Base-by-base conservation (phyloP, 140 eudicot genomes). In the Flaveria floridana region DNA sequence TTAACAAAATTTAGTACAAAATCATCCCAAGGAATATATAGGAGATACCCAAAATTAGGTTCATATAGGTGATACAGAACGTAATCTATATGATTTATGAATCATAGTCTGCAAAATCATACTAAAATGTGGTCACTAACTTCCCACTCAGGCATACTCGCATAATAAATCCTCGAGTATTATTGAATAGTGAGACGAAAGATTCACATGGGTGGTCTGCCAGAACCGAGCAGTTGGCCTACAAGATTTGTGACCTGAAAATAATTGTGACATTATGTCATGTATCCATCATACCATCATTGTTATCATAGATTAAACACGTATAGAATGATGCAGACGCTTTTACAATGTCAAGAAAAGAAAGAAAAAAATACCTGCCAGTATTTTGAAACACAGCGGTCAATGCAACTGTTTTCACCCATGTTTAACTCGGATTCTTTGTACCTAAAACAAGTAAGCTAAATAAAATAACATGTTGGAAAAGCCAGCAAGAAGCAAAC, bases 401-500 rank as follows among this genome's bases (percentile, higher is more conserved):
- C 96, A 78, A 91, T 86, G 82, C 97, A 91, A 77, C 86, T 88
- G 71, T 65, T 91, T 83, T 91, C 97, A 61, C 96, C 97, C 88
- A 91, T 81, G 81, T 86, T 79, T 66, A 88, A 80, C 79, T 91
- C 97, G 7, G 90, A 63, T 47, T 91, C 97, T 81, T 88, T 86
- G 87, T 88, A 91, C 81, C 97, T 90, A 76, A 70, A 72, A 57
- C 67, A 67, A 34, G 59, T 50, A 76, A n/a, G 23, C 9, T 55
- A 70, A 5, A 62, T 68, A 47, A 48, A 58, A 65, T 34, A 20
- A 52, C 55, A 46, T 68, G 51, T 41, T 37, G 1, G 18, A 75
- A 50, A 34, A 37, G 37, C 57, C 13, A 80, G 48, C 42, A 15
- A 15, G 2, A 34, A 65, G 51, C 55, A 6, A 7, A 57, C 30